Base-by-base conservation (phyloP, 768 basidiomycete genomes). In the Boletellus emodensis region DNA sequence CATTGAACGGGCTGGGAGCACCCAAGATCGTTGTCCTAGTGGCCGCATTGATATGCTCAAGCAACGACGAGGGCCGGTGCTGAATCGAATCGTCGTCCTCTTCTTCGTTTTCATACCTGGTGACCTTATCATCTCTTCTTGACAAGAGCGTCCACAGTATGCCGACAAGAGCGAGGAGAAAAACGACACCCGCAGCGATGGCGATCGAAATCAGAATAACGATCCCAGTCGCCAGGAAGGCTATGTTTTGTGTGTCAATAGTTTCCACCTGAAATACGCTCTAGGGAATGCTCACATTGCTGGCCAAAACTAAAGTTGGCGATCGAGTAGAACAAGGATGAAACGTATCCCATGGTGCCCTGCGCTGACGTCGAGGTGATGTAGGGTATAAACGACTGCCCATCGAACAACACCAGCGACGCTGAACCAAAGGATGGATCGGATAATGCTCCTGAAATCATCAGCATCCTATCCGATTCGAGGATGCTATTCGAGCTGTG, bases 201-300 rank as follows among this genome's bases (percentile, higher is more conserved):
- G 96, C 96, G 55, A 99, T 96, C 2, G 94, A 94, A 58, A 99
- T 94, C 39, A 99, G 79, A 57, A 98, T 97, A 48, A 99, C 93
- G 34, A 98, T 79, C 2, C 95, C 96, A 20, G 83, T 81, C 0
- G 94, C 91, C 48, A 99, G 79, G 76, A 92, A 89, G 60, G 85
- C 92, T 91, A 57, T 58, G 33, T 28, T 30, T 10, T 46, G 39
- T 40, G 45, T 12, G 35, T 60, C 20, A 53, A 40, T 13, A 22
- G 6, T 26, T 44, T 39, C 13, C 13, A 13, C n/a, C 4, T 15
- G 26, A 46, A 49, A 36, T 17, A 12, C 26, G 10, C 28, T 18
- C 12, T 39, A 14, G 33, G 51, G 41, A 45, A 50, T 17, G 73
- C 88, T 71, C 63, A 92, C 90, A 75, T 45, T 72, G 78, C 63